Conservation (phyloP, 2,329 filamentous ascomycete genomes). For the Penicillium sp. region DNA sequence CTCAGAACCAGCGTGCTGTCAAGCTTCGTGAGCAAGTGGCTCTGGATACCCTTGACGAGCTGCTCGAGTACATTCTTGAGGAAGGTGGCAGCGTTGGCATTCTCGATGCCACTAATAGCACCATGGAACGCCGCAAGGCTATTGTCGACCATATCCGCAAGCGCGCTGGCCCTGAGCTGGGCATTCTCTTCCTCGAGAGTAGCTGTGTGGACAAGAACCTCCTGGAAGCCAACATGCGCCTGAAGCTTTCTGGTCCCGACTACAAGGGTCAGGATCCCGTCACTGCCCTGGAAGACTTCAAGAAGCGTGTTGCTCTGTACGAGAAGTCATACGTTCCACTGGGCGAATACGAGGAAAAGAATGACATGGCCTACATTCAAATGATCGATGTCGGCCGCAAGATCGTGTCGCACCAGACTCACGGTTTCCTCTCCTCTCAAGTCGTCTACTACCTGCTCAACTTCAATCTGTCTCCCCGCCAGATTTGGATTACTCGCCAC, state of each 20-base stretch:
- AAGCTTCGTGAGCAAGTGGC: constrained; percentile 88
- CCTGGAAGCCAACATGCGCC: constrained; percentile 92
- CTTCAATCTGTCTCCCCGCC: constrained; percentile 91
- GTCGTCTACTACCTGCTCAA: constrained; percentile 95
- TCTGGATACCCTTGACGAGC: constrained; percentile 86
- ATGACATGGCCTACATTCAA: constrained; percentile 92
- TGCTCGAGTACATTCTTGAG: constrained; percentile 83
- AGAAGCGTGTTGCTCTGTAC: constrained; percentile 86
- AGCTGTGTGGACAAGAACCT: constrained; percentile 83
- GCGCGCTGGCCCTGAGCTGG: constrained; percentile 79
- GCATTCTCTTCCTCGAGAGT: constrained; percentile 93
- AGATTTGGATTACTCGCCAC: constrained; percentile 98
- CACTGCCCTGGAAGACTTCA: constrained; percentile 86
- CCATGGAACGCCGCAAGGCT: constrained; percentile 77
- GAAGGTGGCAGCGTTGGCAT: constrained; percentile 89
- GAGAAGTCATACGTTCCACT: constrained; percentile 92
- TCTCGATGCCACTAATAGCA: constrained; percentile 96
- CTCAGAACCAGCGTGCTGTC: constrained; percentile 78
- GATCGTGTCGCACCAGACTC: constrained; percentile 84
- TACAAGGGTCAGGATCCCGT: constrained; percentile 91
- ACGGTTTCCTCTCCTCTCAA: constrained; percentile 87
- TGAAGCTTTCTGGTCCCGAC: constrained; percentile 93
- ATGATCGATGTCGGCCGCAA: constrained; percentile 98
- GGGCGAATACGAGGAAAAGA: constrained; percentile 84
- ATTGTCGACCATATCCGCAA: constrained; percentile 81